Evolutionary conservation across 345 rosid genomes (phyloP), one percentile per base, ranked within the genome.

Genomic region (Trapa bicornis): DNA sequence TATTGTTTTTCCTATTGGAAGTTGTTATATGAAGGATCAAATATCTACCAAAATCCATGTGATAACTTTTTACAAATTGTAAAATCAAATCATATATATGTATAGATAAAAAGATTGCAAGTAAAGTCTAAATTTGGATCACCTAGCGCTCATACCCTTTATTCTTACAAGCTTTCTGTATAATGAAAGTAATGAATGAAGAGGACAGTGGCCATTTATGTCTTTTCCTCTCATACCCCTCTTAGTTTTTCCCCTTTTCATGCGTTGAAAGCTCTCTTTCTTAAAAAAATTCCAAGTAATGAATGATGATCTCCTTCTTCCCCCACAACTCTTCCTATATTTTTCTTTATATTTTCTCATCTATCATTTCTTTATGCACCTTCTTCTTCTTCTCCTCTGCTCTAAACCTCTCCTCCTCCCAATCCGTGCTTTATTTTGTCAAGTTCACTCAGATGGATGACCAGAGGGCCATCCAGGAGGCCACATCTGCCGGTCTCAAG

Each of bases 401-500:
- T 38, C 62, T 33, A 43, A 15, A 41, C 64, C 29, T 50, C 36
- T 32, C 35, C 48, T 5, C 66, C 36, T 22, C 29, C 29, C 29
- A 22, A 0, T 22, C 81, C 2, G 74, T 22, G 29, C 29, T 78
- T 2, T 78, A 81, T n/a, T 72, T 70, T 11, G 45, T 78, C 67
- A 68, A 71, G 33, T 74, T 66, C 38, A 0, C 74, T 3, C 72
- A 62, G 68, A 66, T 74, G 75, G 80, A 81, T 32, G 80, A 81
- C 58, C 73, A 71, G 57, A 52, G 63, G 66, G 83, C 81, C 6
- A 69, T 82, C 35, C 77, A 77, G 35, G 85, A 82, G 69, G 83
- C 85, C 13, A 81, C 81, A 1, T 60, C 81, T 0, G 83, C 77
- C 62, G 85, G 85, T 14, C 11, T 82, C 62, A 71, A 82, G 80